Percentiles rank a stretch among this genome's conserved stretches.
These are phyloP conservation scores for Aspergillus indologenus DNA, from an alignment of 495 filamentous ascomycete genomes.

Conservation along the genomic window DNA sequence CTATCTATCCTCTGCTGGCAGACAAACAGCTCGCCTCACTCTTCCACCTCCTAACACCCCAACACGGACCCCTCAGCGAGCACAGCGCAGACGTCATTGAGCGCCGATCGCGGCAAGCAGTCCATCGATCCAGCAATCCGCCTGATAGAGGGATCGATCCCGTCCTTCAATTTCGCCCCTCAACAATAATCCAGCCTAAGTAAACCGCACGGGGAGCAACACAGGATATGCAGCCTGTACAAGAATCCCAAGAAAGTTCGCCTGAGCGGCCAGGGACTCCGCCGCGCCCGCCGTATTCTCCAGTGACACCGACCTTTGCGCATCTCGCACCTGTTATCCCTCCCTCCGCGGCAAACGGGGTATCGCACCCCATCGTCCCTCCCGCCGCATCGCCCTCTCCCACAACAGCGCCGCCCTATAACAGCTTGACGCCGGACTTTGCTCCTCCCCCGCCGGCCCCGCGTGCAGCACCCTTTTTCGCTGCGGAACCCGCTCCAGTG, in stretches of 20 bases:
- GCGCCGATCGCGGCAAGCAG: slow-evolving; percentile 1
- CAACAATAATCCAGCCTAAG: neutral
- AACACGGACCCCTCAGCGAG: neutral
- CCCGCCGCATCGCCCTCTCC: slow-evolving; percentile 35
- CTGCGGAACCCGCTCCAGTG: slow-evolving; percentile 51
- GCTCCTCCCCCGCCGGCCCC: slow-evolving; percentile 13
- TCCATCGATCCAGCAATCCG: neutral
- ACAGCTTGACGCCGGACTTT: neutral
- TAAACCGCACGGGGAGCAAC: neutral
- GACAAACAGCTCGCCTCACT: no score
- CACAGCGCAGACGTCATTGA: slow-evolving; percentile 17
- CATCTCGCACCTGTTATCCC: slow-evolving; percentile 36
- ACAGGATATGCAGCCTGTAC: slow-evolving; percentile 12
- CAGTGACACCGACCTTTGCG: slow-evolving; percentile 45
- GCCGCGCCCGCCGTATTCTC: slow-evolving; percentile 47
- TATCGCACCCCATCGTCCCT: slow-evolving; percentile 34
- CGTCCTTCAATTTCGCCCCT: neutral
- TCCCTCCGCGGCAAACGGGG: slow-evolving; percentile 18
- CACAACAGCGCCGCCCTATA: slow-evolving; percentile 17
- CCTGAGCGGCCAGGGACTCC: slow-evolving; percentile 38
- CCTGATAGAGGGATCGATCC: neutral
- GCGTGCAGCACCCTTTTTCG: slow-evolving; percentile 28
- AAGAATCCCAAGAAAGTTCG: slow-evolving; percentile 11
- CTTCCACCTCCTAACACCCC: neutral
- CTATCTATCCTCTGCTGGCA: neutral